Evolutionary conservation across 768 basidiomycete species (phyloP), one percentile per base, ranked within the genome.

Genomic region (Heimioporus sp.): DNA sequence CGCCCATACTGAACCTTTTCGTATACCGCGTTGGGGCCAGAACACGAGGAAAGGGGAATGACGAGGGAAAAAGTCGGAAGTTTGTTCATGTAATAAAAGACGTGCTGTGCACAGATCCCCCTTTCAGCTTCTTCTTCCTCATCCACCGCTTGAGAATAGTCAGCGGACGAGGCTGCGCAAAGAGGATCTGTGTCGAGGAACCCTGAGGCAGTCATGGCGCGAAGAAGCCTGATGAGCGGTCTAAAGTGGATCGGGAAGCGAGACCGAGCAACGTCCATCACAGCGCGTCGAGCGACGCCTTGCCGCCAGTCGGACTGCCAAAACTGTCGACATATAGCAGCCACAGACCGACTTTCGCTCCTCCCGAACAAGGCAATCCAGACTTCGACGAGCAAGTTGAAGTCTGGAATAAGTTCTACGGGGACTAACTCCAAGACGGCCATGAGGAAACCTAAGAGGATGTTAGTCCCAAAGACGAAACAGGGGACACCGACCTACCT

Each of bases 311-410:
- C 92, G 2, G 73, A 76, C 48, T 83, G 76, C 92, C 94, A 98
- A 66, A 83, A 95, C 58, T 94, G 90, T 6, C 78, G 73, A 56
- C 86, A 88, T 53, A 96, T 83, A 3, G 80, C 81, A 11, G 80
- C 74, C 21, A 88, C 76, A 28, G 89, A 81, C 52, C 70, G 64
- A 65, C 72, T 66, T 73, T 83, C 72, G 58, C 87, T 89, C 21
- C 87, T 79, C 7, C 91, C 90, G 52, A 87, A 91, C 15, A 96
- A 73, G 0, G 85, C 80, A 46, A 87, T 80, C 87, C 90, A 92
- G 10, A 88, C 81, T 48, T 90, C 82, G 36, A 89, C 74, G 8
- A 93, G 74, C 2, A 72, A 73, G 12, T 86, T 81, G 54, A 89
- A 88, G 53, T 90, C 83, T 0, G 86, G 82, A 32, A 95, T 80